These are phyloP conservation scores for Luffa aegyptiaca DNA, from an alignment of 306 rosid genomes.

Conservation along the genomic window DNA sequence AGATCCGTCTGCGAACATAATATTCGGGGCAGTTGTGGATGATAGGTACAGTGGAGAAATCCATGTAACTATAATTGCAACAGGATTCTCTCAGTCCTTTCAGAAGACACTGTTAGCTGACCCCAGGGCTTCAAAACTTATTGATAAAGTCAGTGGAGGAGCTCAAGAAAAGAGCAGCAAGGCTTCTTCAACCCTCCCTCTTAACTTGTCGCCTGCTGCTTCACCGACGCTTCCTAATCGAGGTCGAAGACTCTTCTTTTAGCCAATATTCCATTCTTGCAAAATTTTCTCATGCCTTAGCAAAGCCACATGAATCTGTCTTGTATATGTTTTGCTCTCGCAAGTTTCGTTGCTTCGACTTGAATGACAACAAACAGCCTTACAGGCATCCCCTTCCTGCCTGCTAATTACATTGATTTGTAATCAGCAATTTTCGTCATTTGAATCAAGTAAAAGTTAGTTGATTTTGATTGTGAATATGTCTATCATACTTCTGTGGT, in stretches of 20 bases:
- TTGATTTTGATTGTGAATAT: slow-evolving; percentile 1
- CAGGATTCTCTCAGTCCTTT: slow-evolving; percentile 89
- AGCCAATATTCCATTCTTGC: slow-evolving; percentile 8
- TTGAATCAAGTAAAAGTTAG: neutral
- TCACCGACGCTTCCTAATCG: slow-evolving; percentile 44
- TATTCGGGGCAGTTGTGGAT: slow-evolving; percentile 92
- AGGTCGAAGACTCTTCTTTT: slow-evolving; percentile 68
- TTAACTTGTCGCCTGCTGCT: slow-evolving; percentile 28
- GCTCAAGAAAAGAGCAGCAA: slow-evolving; percentile 38
- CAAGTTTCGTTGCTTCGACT: neutral
- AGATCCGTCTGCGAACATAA: slow-evolving; percentile 91
- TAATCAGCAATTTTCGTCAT: neutral
- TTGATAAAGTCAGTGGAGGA: slow-evolving; percentile 46
- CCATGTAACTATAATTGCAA: slow-evolving; percentile 87
- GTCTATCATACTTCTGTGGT: neutral
- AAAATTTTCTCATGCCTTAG: slow-evolving; percentile 11
- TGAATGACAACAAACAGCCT: neutral
- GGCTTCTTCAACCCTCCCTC: slow-evolving; percentile 39
- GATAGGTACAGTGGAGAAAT: slow-evolving; percentile 90
- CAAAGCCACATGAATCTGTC: slow-evolving; percentile 18
- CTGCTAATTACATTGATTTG: neutral
- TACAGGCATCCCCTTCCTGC: neutral
- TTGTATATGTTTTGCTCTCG: slow-evolving; percentile 4
- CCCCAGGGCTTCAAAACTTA: slow-evolving; percentile 68
- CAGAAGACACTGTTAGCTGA: slow-evolving; percentile 79